These are phyloP conservation scores for Echites panduratus DNA, from an alignment of 257 asterid genomes.

Conservation along the genomic window DNA sequence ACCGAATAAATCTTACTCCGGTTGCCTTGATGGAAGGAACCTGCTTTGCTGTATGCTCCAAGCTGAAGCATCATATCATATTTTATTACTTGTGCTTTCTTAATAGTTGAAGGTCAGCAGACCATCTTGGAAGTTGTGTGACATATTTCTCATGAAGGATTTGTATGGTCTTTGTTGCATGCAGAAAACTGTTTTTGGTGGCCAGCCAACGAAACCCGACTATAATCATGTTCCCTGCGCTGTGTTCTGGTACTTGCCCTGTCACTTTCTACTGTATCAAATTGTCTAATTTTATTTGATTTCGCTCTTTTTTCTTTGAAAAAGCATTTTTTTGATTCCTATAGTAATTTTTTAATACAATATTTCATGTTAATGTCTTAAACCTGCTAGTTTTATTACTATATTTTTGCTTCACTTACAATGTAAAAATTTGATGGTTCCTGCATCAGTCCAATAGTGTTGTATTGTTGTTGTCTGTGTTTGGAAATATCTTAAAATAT, in stretches of 20 bases:
- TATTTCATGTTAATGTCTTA: background rate
- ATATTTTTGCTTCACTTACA: background rate
- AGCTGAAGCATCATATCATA: slow-evolving; percentile 4
- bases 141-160: background rate
- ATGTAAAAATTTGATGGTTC: background rate
- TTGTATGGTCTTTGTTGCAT: slow-evolving; percentile 18
- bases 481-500: background rate
- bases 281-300: background rate
- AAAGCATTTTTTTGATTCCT: background rate
- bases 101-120: background rate
- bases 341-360: background rate
- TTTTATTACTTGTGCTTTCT: background rate
- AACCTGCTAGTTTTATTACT: background rate
- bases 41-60: slow-evolving; percentile 67
- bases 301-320: background rate
- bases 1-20: slow-evolving; percentile 94
- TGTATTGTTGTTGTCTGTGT: background rate
- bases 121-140: background rate
- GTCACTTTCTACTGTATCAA: slow-evolving; percentile 5
- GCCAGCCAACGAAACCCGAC: slow-evolving; percentile 70
- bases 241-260: slow-evolving; percentile 70
- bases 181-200: slow-evolving; percentile 96
- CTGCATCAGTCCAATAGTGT: background rate
- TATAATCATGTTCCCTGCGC: slow-evolving; percentile 73
- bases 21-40: slow-evolving; percentile 98